These are phyloP conservation scores for Hypoxylon sp. DNA, from an alignment of 2,329 filamentous ascomycete genomes.

Conservation along the genomic window DNA sequence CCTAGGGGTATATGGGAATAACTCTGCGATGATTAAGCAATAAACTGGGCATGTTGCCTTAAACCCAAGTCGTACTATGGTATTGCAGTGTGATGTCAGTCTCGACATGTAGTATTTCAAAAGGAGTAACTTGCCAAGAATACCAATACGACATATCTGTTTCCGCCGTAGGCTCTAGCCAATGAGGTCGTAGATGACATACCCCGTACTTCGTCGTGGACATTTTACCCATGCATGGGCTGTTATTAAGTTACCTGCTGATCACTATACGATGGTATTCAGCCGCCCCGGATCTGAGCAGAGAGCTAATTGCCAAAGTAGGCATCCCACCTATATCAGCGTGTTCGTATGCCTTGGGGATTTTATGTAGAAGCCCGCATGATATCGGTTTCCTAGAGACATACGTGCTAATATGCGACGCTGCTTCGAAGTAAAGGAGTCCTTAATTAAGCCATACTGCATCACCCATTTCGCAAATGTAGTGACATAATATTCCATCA, in stretches of 20 bases:
- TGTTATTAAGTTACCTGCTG: constrained; percentile 15
- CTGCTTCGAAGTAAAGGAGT: background rate
- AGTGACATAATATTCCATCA: background rate
- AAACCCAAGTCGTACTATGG: background rate
- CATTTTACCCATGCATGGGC: constrained; percentile 34
- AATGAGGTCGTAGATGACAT: constrained; percentile 17
- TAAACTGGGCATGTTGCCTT: background rate
- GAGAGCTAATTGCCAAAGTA: constrained; percentile 35
- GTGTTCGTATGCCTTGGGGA: background rate
- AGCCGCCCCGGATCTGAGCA: constrained; percentile 32
- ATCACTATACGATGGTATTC: constrained; percentile 34
- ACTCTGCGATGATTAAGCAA: constrained; percentile 10
- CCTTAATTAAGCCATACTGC: background rate
- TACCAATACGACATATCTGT: background rate
- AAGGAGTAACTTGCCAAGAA: constrained; percentile 3
- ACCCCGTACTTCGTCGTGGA: constrained; percentile 16
- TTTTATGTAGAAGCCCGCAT: background rate
- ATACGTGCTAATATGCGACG: background rate
- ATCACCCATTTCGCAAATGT: too few species aligned
- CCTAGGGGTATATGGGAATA: background rate
- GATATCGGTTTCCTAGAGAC: background rate
- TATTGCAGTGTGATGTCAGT: background rate
- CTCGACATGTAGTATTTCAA: background rate
- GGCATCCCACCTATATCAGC: constrained; percentile 14
- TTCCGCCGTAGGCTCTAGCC: constrained; percentile 4